Conservation (phyloP, 129 eudicot genomes). For the Helianthus annuus region DNA sequence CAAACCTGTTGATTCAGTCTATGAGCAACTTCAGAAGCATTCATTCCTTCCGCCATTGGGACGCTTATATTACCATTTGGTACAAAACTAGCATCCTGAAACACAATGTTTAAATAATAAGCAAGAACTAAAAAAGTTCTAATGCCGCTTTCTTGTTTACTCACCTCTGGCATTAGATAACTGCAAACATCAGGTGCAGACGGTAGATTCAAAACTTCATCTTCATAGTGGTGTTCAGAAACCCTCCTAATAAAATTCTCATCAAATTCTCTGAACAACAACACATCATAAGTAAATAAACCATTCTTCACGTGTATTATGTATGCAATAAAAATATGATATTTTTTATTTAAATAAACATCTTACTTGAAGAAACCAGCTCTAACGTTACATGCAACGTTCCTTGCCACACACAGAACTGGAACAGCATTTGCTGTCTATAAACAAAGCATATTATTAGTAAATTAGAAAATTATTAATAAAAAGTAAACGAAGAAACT, state of each 20-base stretch:
- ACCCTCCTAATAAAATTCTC: conserved; percentile 60
- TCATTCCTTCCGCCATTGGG: conserved; percentile 70
- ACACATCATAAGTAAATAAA: conserved; percentile 24
- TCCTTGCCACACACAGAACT: conserved; percentile 93
- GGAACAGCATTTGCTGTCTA: conserved; percentile 88
- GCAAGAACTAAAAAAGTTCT: neutral
- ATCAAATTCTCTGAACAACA: conserved; percentile 74
- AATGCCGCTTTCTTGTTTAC: conserved; percentile 11
- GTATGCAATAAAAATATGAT: conserved; percentile 11
- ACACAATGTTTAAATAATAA: conserved; percentile 21
- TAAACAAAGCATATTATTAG: too few relatives aligned
- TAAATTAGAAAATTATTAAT: neutral
- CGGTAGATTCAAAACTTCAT: conserved; percentile 71
- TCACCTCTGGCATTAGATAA: conserved; percentile 85
- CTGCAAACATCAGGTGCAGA: conserved; percentile 84
- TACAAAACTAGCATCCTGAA: conserved; percentile 69
- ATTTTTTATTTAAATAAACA: conserved; percentile 22
- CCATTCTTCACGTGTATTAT: neutral
- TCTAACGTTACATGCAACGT: conserved; percentile 97
- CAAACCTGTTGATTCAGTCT: conserved; percentile 52
- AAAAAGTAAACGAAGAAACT: conserved; percentile 4
- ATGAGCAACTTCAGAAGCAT: conserved; percentile 74
- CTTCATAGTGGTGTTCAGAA: conserved; percentile 70
- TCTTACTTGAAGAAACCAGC: conserved; percentile 94
- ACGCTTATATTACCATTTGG: conserved; percentile 54